These are phyloP conservation scores for Monosporozyma aerobia DNA, from an alignment of 805 yeast genomes.

Conservation along the genomic window DNA sequence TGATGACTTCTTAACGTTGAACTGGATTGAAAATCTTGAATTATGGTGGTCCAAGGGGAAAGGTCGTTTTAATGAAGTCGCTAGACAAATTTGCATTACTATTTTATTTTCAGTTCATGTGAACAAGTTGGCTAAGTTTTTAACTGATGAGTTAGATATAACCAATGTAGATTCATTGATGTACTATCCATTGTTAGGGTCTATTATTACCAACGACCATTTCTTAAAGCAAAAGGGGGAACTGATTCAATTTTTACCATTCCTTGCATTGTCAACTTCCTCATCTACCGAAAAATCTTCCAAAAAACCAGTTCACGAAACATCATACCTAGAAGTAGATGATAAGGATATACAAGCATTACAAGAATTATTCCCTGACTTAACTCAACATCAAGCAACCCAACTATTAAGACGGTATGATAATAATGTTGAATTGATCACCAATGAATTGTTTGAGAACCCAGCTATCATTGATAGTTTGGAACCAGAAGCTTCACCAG, in stretches of 20 bases:
- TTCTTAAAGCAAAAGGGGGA: slow-evolving; percentile 43
- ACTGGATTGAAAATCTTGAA: slow-evolving; percentile 56
- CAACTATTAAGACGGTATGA: slow-evolving; percentile 40
- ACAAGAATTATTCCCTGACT: slow-evolving; percentile 59
- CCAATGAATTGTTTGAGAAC: slow-evolving; percentile 52
- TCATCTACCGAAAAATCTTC: not conserved
- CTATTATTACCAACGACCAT: slow-evolving; percentile 41
- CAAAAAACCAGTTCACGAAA: not conserved
- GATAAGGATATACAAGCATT: slow-evolving; percentile 34
- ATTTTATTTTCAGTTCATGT: slow-evolving; percentile 43
- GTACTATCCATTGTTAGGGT: slow-evolving; percentile 46
- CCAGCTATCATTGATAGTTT: slow-evolving; percentile 35
- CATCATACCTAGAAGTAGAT: not conserved
- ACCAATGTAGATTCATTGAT: slow-evolving; percentile 35
- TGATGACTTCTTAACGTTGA: slow-evolving; percentile 42
- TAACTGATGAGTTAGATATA: slow-evolving; percentile 38
- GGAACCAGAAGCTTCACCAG: not conserved
- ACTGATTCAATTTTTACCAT: slow-evolving; percentile 41
- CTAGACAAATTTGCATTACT: slow-evolving; percentile 43
- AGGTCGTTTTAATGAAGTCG: slow-evolving; percentile 38
- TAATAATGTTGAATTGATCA: slow-evolving; percentile 47
- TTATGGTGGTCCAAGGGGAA: slow-evolving; percentile 47
- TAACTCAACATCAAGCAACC: slow-evolving; percentile 40
- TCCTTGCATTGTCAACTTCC: slow-evolving; percentile 27
- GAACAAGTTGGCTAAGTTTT: slow-evolving; percentile 33